Percentiles rank a stretch among this genome's conserved stretches.
Conservation (phyloP, 371 early-diverging fungal genomes). For the Rhizopus delemar region DNA sequence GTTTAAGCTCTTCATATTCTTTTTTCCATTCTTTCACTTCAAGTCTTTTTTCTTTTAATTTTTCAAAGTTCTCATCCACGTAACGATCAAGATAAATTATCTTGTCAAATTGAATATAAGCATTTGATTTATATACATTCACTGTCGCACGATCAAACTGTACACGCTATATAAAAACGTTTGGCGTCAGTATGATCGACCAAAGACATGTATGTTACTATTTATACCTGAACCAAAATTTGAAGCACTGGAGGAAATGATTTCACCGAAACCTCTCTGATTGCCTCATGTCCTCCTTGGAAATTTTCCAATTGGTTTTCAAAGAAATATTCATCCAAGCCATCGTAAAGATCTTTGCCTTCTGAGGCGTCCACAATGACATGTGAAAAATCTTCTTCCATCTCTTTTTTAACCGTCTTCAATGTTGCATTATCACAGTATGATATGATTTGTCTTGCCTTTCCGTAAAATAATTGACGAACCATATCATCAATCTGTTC, state of each 20-base stretch:
- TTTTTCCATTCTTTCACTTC: constrained; percentile 39
- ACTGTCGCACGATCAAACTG: constrained; percentile 64
- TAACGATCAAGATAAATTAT: constrained; percentile 63
- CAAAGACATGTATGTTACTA: not conserved
- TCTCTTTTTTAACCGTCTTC: constrained; percentile 36
- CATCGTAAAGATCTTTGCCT: constrained; percentile 59
- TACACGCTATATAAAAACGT: constrained; percentile 48
- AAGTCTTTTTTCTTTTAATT: constrained; percentile 30
- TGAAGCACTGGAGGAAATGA: constrained; percentile 66
- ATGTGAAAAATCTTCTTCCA: constrained; percentile 67
- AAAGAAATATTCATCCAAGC: constrained; percentile 67
- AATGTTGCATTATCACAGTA: constrained; percentile 50
- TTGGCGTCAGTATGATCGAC: not conserved
- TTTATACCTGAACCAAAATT: constrained; percentile 58
- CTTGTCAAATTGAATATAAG: constrained; percentile 57
- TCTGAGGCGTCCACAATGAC: constrained; percentile 65
- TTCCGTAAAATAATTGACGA: constrained; percentile 63
- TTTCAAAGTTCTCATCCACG: constrained; percentile 41
- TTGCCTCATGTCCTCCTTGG: constrained; percentile 56
- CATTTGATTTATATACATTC: constrained; percentile 68
- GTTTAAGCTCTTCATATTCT: constrained; percentile 30
- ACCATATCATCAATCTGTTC: constrained; percentile 50
- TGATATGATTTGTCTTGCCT: constrained; percentile 58
- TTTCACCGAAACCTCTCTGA: constrained; percentile 53
- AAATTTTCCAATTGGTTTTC: constrained; percentile 48